Evolutionary conservation across 257 asterid species (phyloP).

Genomic region (Solanum bulbocastanum): DNA sequence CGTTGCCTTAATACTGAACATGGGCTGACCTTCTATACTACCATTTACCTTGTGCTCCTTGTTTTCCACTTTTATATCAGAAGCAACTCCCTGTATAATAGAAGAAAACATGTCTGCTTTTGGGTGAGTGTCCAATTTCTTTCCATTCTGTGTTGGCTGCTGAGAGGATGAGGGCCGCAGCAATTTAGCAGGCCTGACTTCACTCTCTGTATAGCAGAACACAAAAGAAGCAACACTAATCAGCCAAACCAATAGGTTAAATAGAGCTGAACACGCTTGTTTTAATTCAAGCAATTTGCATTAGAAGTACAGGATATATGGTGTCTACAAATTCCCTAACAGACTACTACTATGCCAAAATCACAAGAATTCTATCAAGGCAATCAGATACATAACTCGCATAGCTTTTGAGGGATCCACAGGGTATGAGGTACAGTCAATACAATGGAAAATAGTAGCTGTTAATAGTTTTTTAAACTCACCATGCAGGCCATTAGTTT

Average conservation of each 20-base stretch:
- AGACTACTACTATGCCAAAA: background rate
- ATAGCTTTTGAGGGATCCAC: background rate
- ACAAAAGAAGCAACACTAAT: constrained; percentile 21
- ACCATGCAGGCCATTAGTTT: constrained; percentile 60
- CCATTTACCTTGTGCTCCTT: constrained; percentile 35
- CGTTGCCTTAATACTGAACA: constrained; percentile 20
- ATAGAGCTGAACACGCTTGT: constrained; percentile 2
- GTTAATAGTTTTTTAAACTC: constrained; percentile 21
- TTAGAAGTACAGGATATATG: background rate
- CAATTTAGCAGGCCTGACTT: constrained; percentile 47
- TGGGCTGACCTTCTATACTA: constrained; percentile 21
- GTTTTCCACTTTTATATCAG: constrained; percentile 11
- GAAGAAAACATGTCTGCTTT: constrained; percentile 18
- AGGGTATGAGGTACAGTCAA: background rate
- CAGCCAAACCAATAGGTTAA: constrained; percentile 16
- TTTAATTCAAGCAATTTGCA: constrained; percentile 1
- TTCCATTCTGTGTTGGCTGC: constrained; percentile 42
- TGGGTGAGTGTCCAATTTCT: constrained; percentile 28
- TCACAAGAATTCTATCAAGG: background rate
- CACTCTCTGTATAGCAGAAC: constrained; percentile 40
- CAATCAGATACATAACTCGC: background rate
- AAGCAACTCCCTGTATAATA: constrained; percentile 19
- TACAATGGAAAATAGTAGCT: constrained; percentile 2
- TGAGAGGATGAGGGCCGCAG: constrained; percentile 28
- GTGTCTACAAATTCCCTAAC: background rate